phyloP scores from a whole-genome alignment of 495 filamentous ascomycete genomes.

The Podospora comata region DNA sequence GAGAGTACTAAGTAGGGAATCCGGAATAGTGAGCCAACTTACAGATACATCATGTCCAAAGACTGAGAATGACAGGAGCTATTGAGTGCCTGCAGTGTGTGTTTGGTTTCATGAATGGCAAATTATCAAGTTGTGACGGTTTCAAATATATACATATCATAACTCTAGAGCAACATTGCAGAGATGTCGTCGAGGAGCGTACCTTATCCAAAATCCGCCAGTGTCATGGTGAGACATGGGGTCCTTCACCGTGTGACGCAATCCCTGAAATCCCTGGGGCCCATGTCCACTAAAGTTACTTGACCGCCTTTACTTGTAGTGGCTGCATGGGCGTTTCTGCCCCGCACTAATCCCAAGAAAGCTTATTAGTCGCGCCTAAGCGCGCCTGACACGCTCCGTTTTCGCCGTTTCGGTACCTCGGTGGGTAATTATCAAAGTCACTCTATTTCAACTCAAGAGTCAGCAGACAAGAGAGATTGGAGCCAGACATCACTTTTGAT shows the following conservation, averaged over 20 bases:
- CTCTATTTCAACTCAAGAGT: background rate
- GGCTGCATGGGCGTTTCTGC: constrained; percentile 13
- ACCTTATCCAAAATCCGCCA: too few species aligned
- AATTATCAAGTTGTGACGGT: too few species aligned
- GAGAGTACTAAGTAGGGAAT: background rate
- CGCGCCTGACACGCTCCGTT: constrained; percentile 25
- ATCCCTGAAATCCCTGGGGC: background rate
- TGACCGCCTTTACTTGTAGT: constrained; percentile 18
- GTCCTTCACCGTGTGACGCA: constrained; percentile 15
- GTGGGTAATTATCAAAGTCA: constrained; percentile 10
- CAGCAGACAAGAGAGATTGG: background rate
- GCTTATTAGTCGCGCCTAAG: constrained; percentile 28
- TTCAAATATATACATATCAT: too few species aligned
- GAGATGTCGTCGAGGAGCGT: background rate
- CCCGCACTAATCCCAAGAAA: constrained; percentile 24
- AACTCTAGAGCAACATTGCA: too few species aligned
- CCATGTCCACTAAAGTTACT: background rate
- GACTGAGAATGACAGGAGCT: too few species aligned
- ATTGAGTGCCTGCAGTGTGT: too few species aligned
- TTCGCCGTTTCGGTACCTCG: constrained; percentile 13
- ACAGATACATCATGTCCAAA: too few species aligned
- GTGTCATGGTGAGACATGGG: too few species aligned
- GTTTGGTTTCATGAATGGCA: too few species aligned
- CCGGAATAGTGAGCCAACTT: too few species aligned
- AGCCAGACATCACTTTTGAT: constrained; percentile 6